phyloP scores from a whole-genome alignment of 2,329 filamentous ascomycete genomes.

The Cercospora berteroae region DNA sequence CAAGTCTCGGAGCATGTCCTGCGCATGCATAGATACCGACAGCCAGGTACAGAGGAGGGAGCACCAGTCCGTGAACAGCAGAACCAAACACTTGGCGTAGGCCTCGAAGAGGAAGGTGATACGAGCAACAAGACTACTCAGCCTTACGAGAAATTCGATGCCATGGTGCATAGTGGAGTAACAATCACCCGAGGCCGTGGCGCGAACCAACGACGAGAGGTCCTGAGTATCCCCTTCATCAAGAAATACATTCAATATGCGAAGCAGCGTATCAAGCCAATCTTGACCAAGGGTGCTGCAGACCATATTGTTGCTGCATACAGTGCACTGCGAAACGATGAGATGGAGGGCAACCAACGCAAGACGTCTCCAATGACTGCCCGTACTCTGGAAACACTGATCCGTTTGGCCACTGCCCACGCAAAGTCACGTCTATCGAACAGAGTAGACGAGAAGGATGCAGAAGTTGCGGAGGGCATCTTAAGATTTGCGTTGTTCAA shows the following conservation, averaged over 20 bases:
- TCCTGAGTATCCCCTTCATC: conserved; percentile 94
- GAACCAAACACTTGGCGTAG: conserved; percentile 81
- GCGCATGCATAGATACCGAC: conserved; percentile 93
- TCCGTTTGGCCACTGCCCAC: conserved; percentile 93
- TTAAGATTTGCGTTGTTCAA: conserved; percentile 95
- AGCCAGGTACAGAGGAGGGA: conserved; percentile 89
- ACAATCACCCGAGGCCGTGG: conserved; percentile 72
- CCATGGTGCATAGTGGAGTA: conserved; percentile 92
- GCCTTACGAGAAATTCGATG: conserved; percentile 93
- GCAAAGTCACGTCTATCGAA: conserved; percentile 88
- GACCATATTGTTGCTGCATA: conserved; percentile 91
- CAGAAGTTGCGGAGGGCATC: conserved; percentile 81
- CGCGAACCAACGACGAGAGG: conserved; percentile 73
- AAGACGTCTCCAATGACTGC: conserved; percentile 94
- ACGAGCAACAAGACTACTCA: conserved; percentile 75
- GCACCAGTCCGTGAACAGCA: conserved; percentile 87
- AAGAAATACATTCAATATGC: conserved; percentile 99
- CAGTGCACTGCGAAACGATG: conserved; percentile 89
- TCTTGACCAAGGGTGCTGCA: conserved; percentile 85
- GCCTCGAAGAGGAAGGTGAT: conserved; percentile 68
- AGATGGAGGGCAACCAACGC: conserved; percentile 89
- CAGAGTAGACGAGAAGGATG: conserved; percentile 85
- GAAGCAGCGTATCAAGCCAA: conserved; percentile 84
- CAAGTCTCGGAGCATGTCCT: conserved; percentile 94
- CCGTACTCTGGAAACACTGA: conserved; percentile 95